Conservation (phyloP, 108 stramenopile genomes). For the Skeletonema costatum region DNA sequence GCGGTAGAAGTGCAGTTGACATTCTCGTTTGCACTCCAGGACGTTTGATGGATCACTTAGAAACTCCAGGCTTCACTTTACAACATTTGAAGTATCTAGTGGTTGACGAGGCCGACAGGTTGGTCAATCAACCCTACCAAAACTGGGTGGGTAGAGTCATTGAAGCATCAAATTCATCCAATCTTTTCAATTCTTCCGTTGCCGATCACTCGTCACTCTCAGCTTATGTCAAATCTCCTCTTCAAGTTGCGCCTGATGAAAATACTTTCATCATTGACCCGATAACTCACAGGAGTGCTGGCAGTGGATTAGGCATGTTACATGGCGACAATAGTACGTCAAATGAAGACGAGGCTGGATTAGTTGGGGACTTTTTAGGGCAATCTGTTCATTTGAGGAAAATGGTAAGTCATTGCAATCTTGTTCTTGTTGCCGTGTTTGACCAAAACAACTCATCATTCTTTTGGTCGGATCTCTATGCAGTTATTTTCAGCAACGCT, state of each 20-base stretch:
- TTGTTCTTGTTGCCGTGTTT: neutral
- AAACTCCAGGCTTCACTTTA: constrained; percentile 94
- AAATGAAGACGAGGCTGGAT: constrained; percentile 7
- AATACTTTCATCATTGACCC: constrained; percentile 41
- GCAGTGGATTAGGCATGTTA: constrained; percentile 27
- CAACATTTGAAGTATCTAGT: constrained; percentile 91
- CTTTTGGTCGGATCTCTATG: constrained; percentile 67
- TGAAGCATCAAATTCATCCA: constrained; percentile 53
- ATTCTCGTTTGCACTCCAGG: constrained; percentile 96
- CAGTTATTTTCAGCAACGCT: constrained; percentile 93
- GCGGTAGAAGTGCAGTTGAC: constrained; percentile 75
- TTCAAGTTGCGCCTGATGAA: constrained; percentile 37
- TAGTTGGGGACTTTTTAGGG: constrained; percentile 22
- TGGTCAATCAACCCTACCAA: constrained; percentile 93
- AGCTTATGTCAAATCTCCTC: constrained; percentile 43
- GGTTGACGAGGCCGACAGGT: constrained; percentile 95
- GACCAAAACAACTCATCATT: constrained; percentile 12
- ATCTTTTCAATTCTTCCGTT: constrained; percentile 8
- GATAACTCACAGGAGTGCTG: constrained; percentile 51
- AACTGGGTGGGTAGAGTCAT: constrained; percentile 89
- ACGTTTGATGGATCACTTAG: constrained; percentile 90
- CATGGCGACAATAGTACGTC: neutral
- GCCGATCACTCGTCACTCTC: neutral
- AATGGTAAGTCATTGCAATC: constrained; percentile 22
- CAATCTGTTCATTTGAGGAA: constrained; percentile 35